Evolutionary conservation across 306 rosid species (phyloP).

Genomic region (Cicer chorassanicum): DNA sequence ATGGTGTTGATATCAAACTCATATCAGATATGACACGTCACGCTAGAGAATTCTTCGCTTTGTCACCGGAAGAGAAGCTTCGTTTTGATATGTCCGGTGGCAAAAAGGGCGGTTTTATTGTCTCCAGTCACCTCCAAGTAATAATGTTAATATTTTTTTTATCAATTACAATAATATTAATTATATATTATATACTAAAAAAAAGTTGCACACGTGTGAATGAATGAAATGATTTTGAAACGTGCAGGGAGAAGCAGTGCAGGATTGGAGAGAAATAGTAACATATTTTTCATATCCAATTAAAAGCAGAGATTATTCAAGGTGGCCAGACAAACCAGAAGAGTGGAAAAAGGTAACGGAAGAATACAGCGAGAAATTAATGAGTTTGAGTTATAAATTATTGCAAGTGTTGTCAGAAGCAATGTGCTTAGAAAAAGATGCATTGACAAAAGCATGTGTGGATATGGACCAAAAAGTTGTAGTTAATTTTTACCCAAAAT

Average conservation of each 20-base stretch:
- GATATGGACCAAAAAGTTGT: constrained; percentile 90
- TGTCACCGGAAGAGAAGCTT: constrained; percentile 74
- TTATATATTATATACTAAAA: neutral
- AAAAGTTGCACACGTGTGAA: too few relatives aligned
- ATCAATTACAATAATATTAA: too few relatives aligned
- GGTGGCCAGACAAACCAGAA: constrained; percentile 90
- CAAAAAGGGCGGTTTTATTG: constrained; percentile 82
- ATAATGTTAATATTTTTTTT: neutral
- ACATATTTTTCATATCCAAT: constrained; percentile 74
- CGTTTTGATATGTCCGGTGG: constrained; percentile 82
- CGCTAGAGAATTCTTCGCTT: constrained; percentile 61
- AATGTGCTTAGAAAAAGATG: constrained; percentile 77
- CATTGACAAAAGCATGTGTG: constrained; percentile 68
- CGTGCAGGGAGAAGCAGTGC: constrained; percentile 67
- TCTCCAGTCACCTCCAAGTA: constrained; percentile 85
- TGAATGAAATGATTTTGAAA: neutral
- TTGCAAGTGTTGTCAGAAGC: constrained; percentile 74
- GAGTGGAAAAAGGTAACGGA: constrained; percentile 64
- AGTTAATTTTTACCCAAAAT: constrained; percentile 78
- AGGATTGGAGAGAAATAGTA: constrained; percentile 85
- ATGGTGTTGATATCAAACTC: constrained; percentile 63
- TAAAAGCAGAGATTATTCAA: constrained; percentile 54
- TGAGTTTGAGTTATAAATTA: constrained; percentile 67
- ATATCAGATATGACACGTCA: constrained; percentile 64
- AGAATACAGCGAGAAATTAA: constrained; percentile 68